These are phyloP conservation scores for Physaria fendleri DNA, from an alignment of 345 rosid genomes.

Conservation along the genomic window DNA sequence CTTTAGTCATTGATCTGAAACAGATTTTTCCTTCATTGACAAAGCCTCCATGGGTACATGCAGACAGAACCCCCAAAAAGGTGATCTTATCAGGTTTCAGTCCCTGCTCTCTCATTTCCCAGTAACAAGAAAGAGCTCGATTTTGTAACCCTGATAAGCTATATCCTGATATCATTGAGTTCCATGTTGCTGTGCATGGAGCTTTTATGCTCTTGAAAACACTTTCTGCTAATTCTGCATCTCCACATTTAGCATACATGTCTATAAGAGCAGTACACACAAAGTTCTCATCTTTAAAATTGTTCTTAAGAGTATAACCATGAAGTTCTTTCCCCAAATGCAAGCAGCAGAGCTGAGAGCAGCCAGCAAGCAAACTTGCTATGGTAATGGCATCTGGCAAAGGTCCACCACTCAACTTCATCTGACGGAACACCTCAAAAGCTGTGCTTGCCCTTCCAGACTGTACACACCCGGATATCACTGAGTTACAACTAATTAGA, in stretches of 20 bases:
- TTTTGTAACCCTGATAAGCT: conserved; percentile 56
- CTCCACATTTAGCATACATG: conserved; percentile 81
- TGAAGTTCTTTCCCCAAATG: conserved; percentile 59
- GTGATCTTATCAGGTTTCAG: conserved; percentile 68
- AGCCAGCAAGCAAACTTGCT: conserved; percentile 57
- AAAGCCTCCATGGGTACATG: conserved; percentile 63
- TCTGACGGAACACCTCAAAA: conserved; percentile 43
- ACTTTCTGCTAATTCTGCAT: conserved; percentile 43
- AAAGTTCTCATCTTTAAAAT: conserved; percentile 48
- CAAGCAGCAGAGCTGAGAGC: conserved; percentile 66
- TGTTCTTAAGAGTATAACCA: conserved; percentile 45
- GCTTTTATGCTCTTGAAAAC: conserved; percentile 44
- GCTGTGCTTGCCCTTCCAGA: conserved; percentile 55
- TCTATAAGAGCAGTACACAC: conserved; percentile 73
- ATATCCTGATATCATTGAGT: conserved; percentile 66
- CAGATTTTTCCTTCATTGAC: conserved; percentile 56
- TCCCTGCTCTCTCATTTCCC: conserved; percentile 41
- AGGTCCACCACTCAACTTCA: conserved; percentile 42
- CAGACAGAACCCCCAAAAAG: conserved; percentile 65
- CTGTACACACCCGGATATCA: conserved; percentile 71
- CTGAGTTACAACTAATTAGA: conserved; percentile 72
- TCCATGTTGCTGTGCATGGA: conserved; percentile 70
- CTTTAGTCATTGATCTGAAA: conserved; percentile 52
- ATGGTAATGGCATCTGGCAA: conserved; percentile 56
- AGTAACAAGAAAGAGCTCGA: conserved; percentile 46